These are phyloP conservation scores for Albizia julibrissin DNA, from an alignment of 306 rosid genomes.

Conservation along the genomic window DNA sequence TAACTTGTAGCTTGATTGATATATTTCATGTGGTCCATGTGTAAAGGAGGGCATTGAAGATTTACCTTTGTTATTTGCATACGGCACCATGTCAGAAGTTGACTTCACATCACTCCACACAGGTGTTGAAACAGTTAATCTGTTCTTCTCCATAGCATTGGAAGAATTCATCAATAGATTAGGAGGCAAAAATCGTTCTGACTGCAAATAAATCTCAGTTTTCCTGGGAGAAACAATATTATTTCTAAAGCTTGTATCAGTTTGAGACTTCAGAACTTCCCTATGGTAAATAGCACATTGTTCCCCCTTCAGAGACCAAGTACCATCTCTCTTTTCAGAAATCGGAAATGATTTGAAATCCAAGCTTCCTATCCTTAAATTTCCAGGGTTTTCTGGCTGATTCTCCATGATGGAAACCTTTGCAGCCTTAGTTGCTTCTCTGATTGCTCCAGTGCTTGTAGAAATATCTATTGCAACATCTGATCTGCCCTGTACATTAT, in stretches of 20 bases:
- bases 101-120: conserved; percentile 41
- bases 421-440: conserved; percentile 46
- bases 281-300: conserved; percentile 28
- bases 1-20: conserved; percentile 44
- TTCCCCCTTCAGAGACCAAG: conserved; percentile 36
- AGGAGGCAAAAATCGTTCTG: conserved; percentile 33
- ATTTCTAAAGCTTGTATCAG: conserved; percentile 38
- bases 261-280: conserved; percentile 39
- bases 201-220: conserved; percentile 31
- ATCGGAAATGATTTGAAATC: conserved; percentile 59
- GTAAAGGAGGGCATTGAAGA: conserved; percentile 39
- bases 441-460: conserved; percentile 30
- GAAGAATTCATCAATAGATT: conserved; percentile 39
- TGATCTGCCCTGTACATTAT: conserved; percentile 30
- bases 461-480: conserved; percentile 34
- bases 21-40: conserved; percentile 35
- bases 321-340: conserved; percentile 46
- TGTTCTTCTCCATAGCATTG: conserved; percentile 39
- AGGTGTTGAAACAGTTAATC: conserved; percentile 45
- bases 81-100: conserved; percentile 44
- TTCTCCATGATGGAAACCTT: conserved; percentile 32
- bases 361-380: conserved; percentile 33
- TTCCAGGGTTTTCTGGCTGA: conserved; percentile 30
- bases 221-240: conserved; percentile 32
- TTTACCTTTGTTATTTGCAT: conserved; percentile 42